Evolutionary conservation across 2,329 filamentous ascomycete genomes (phyloP).

Genomic region (Penicillium occitanis): DNA sequence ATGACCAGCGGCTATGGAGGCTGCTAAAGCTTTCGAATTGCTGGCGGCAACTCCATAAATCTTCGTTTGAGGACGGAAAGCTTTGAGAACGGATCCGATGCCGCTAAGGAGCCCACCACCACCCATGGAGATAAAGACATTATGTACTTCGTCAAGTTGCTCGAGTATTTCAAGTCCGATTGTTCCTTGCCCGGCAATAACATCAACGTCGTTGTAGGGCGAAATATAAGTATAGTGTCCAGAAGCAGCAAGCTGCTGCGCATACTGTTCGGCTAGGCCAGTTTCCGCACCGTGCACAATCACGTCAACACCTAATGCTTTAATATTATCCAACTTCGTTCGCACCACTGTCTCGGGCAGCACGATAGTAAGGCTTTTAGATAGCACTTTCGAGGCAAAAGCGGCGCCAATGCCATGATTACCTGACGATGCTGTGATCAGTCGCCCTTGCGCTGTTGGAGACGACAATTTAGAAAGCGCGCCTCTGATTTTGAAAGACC

Average conservation of each 20-base stretch:
- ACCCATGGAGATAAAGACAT: neutral
- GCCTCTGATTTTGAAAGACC: neutral
- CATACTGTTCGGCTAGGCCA: neutral
- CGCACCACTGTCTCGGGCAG: neutral
- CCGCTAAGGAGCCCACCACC: neutral
- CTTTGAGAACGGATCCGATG: neutral
- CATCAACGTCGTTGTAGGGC: neutral
- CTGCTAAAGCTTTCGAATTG: neutral
- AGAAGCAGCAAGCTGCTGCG: neutral
- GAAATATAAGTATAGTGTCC: neutral
- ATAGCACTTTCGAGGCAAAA: neutral
- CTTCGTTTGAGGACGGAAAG: neutral
- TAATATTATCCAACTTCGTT: neutral
- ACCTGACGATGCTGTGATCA: neutral
- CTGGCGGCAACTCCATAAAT: neutral
- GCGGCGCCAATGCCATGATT: neutral
- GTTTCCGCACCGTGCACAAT: neutral
- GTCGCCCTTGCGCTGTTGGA: neutral
- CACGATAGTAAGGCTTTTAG: neutral
- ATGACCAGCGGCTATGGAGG: neutral
- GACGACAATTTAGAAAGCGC: neutral
- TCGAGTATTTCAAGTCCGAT: neutral
- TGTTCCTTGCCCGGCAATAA: neutral
- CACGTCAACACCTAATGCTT: neutral
- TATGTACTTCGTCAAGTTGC: neutral